Percentiles rank a stretch among this genome's conserved stretches.
Conservation (phyloP, 2,329 filamentous ascomycete species). For the Colletotrichum tropicicola region DNA sequence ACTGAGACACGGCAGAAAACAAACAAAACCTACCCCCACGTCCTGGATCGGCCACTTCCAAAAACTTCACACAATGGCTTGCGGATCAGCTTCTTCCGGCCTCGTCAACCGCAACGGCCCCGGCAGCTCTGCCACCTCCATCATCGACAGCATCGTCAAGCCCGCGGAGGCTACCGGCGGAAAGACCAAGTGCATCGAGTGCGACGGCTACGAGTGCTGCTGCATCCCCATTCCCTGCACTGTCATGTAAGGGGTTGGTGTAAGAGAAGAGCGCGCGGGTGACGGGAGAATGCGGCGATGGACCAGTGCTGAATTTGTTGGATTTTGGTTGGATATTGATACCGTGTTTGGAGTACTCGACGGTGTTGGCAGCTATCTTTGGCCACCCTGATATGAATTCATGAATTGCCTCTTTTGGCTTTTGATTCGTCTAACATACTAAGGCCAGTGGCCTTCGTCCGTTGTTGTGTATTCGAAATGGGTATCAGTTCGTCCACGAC, state of each 20-base stretch:
- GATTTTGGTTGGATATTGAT: background rate
- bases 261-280: too few species aligned
- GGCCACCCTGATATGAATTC: background rate
- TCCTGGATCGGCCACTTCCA: background rate
- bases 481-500: conserved; percentile 1
- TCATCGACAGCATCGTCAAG: conserved; percentile 60
- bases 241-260: conserved; percentile 57
- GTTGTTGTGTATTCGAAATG: background rate
- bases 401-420: background rate
- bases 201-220: conserved; percentile 61
- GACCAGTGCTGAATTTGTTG: background rate
- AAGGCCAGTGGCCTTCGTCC: too few species aligned
- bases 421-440: background rate
- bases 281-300: background rate
- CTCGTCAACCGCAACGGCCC: conserved; percentile 55
- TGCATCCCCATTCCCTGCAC: conserved; percentile 62
- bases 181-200: conserved; percentile 59
- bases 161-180: conserved; percentile 49
- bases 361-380: background rate
- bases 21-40: background rate
- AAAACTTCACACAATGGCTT: conserved; percentile 38
- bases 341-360: background rate
- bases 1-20: background rate
- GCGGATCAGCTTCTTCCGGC: conserved; percentile 39
- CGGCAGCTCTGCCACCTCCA: conserved; percentile 57